Evolutionary conservation across 2,329 filamentous ascomycete genomes (phyloP).

Genomic region (Cadophora malorum): DNA sequence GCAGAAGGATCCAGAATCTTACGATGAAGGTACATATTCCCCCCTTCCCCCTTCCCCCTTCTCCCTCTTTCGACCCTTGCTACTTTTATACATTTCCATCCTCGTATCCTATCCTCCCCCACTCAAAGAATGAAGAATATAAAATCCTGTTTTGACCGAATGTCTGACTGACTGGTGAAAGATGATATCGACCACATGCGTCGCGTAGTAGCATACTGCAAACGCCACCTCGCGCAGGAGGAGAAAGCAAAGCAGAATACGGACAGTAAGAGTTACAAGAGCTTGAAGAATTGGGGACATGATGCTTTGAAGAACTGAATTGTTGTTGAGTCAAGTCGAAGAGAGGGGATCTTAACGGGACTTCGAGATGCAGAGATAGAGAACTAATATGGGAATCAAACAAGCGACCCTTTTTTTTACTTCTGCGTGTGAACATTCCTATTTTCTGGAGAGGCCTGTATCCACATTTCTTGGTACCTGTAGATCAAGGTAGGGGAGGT

Average conservation of each 20-base stretch:
- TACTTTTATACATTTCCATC: too few relatives aligned
- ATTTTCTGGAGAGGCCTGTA: too few relatives aligned
- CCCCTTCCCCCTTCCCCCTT: background rate
- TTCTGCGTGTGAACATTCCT: too few relatives aligned
- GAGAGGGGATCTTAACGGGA: too few relatives aligned
- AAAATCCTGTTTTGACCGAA: too few relatives aligned
- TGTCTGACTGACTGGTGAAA: background rate
- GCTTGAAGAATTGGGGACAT: constrained; percentile 68
- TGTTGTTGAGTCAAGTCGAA: too few relatives aligned
- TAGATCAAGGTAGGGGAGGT: background rate
- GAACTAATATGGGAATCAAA: too few relatives aligned
- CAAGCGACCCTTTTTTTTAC: too few relatives aligned
- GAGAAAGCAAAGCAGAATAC: constrained; percentile 57
- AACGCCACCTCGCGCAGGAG: constrained; percentile 71
- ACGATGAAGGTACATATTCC: constrained; percentile 56
- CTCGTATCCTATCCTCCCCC: too few relatives aligned
- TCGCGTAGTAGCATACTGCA: constrained; percentile 68
- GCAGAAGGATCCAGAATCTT: constrained; percentile 59
- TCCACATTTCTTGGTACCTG: background rate
- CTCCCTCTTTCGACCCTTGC: too few relatives aligned
- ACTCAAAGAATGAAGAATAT: too few relatives aligned
- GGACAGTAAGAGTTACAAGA: constrained; percentile 60
- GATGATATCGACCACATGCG: constrained; percentile 64
- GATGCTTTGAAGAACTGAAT: constrained; percentile 51
- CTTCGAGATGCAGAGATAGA: too few relatives aligned